Percentiles rank a stretch among this genome's conserved stretches.
phyloP scores from a whole-genome alignment of 2,329 filamentous ascomycete species.

The Aureobasidium sp. region DNA sequence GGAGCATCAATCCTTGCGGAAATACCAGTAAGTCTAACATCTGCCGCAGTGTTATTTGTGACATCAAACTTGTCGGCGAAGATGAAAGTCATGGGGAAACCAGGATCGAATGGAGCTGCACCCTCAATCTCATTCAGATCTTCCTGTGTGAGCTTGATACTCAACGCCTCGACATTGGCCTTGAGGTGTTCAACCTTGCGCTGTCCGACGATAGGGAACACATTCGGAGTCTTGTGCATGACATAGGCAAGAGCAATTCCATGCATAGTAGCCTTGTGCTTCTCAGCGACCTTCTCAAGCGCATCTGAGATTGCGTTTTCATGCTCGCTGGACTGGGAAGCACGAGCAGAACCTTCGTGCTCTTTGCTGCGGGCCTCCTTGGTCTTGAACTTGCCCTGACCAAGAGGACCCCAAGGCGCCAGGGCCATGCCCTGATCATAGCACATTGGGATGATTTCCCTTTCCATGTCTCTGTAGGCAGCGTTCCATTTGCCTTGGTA shows the following conservation, averaged over 20 bases:
- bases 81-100: slow-evolving; percentile 60
- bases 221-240: slow-evolving; percentile 60
- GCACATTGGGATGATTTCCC: slow-evolving; percentile 41
- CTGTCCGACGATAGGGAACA: slow-evolving; percentile 67
- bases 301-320: slow-evolving; percentile 49
- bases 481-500: slow-evolving; percentile 39
- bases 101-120: slow-evolving; percentile 55
- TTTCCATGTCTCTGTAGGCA: slow-evolving; percentile 38
- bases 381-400: slow-evolving; percentile 38
- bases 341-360: slow-evolving; percentile 32
- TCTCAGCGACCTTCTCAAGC: slow-evolving; percentile 53
- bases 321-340: slow-evolving; percentile 33
- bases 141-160: slow-evolving; percentile 50
- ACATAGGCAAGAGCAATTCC: slow-evolving; percentile 58
- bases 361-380: slow-evolving; percentile 37
- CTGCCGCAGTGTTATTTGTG: slow-evolving; percentile 11
- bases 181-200: slow-evolving; percentile 63
- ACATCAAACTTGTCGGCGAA: slow-evolving; percentile 13
- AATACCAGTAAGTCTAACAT: slow-evolving; percentile 14
- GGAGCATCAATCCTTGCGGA: slow-evolving; percentile 14
- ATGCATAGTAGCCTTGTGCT: slow-evolving; percentile 32
- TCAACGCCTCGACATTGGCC: slow-evolving; percentile 62
- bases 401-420: slow-evolving; percentile 50
- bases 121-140: slow-evolving; percentile 62
- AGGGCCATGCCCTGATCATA: slow-evolving; percentile 36